phyloP scores from a whole-genome alignment of 1,284 basidiomycete genomes.

The Abortiporus biennis region DNA sequence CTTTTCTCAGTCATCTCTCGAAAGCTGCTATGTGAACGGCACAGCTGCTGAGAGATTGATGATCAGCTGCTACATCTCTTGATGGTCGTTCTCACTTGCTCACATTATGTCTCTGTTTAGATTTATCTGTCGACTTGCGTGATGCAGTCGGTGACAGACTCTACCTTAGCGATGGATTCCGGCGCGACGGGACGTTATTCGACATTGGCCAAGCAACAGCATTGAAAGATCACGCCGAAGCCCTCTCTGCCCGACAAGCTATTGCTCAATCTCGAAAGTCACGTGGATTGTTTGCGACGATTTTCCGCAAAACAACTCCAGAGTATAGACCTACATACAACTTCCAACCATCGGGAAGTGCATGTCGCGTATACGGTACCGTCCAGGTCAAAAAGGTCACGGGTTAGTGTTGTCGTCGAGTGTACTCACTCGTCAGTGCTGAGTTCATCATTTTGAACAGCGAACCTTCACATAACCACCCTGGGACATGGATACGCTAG shows the following conservation, averaged over 20 bases:
- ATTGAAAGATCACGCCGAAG: constrained; percentile 64
- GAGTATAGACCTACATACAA: constrained; percentile 70
- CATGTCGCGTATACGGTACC: constrained; percentile 84
- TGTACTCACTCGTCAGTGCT: constrained; percentile 3
- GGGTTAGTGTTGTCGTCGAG: constrained; percentile 31
- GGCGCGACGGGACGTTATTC: constrained; percentile 84
- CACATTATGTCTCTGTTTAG: no score
- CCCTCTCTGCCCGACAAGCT: constrained; percentile 63
- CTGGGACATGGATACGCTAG: constrained; percentile 92
- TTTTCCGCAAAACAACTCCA: constrained; percentile 38
- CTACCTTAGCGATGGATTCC: constrained; percentile 79
- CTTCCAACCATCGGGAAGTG: constrained; percentile 57
- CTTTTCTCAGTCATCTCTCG: no score
- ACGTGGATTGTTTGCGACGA: constrained; percentile 57
- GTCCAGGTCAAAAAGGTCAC: constrained; percentile 89
- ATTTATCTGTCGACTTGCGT: constrained; percentile 82
- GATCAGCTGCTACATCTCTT: no score
- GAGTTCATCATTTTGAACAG: constrained; percentile 27
- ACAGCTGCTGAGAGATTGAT: no score
- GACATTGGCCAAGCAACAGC: constrained; percentile 77
- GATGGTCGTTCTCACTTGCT: no score
- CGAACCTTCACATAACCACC: constrained; percentile 87
- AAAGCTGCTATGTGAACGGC: no score
- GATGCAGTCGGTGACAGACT: constrained; percentile 91
- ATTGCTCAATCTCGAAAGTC: constrained; percentile 65